phyloP scores from a whole-genome alignment of 495 filamentous ascomycete species.

The Cryomyces antarcticus region DNA sequence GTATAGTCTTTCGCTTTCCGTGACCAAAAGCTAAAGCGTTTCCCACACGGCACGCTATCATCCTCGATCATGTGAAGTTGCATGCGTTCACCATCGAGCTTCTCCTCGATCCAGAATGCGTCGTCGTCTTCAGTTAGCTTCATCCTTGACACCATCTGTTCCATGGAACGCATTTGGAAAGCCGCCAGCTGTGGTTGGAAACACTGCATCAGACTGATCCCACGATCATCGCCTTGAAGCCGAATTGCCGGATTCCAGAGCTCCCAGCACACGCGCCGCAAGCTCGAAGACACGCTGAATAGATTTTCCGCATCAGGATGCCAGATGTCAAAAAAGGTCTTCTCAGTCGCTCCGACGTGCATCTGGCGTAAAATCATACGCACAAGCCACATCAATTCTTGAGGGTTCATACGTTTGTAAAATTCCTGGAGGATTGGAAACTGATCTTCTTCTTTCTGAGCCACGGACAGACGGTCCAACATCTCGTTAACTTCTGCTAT shows the following conservation, averaged over 20 bases:
- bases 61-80: slow-evolving; percentile 85
- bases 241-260: slow-evolving; percentile 56
- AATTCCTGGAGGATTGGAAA: slow-evolving; percentile 59
- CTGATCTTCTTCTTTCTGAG: slow-evolving; percentile 64
- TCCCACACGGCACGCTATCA: slow-evolving; percentile 41
- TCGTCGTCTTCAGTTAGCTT: slow-evolving; percentile 44
- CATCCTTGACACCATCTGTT: slow-evolving; percentile 62
- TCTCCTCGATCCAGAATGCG: slow-evolving; percentile 94
- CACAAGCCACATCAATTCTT: slow-evolving; percentile 85
- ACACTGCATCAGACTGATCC: slow-evolving; percentile 74
- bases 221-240: slow-evolving; percentile 54
- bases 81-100: slow-evolving; percentile 92
- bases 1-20: slow-evolving; percentile 94
- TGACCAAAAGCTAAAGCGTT: slow-evolving; percentile 76
- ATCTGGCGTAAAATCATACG: slow-evolving; percentile 89
- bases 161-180: slow-evolving; percentile 76
- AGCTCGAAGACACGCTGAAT: slow-evolving; percentile 78
- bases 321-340: slow-evolving; percentile 79
- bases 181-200: slow-evolving; percentile 94
- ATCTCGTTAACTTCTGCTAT: slow-evolving; percentile 79
- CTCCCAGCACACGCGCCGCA: slow-evolving; percentile 91
- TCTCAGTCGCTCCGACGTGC: slow-evolving; percentile 94
- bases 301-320: slow-evolving; percentile 81
- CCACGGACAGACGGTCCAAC: slow-evolving; percentile 57
- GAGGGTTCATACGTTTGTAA: slow-evolving; percentile 79